phyloP scores from a whole-genome alignment of 768 basidiomycete genomes.

The Panaeolus papilionaceus region DNA sequence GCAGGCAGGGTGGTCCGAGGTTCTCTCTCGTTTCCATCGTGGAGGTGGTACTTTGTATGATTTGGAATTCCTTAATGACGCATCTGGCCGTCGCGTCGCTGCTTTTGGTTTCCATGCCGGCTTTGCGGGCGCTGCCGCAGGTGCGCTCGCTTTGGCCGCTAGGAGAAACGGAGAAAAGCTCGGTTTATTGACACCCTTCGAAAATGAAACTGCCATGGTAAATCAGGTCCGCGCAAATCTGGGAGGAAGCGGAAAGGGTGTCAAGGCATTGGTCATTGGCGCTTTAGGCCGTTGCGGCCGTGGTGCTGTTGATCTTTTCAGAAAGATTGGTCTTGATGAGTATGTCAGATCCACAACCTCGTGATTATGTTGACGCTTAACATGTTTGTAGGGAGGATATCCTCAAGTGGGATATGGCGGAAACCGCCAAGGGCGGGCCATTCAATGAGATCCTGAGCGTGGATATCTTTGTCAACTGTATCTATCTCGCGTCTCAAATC shows the following conservation, averaged over 20 bases:
- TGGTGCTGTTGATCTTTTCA: conserved; percentile 94
- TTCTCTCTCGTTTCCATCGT: conserved; percentile 84
- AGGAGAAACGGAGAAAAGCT: conserved; percentile 65
- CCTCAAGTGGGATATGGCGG: conserved; percentile 96
- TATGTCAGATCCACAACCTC: conserved; percentile 47
- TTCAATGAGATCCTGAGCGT: conserved; percentile 95
- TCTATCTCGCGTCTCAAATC: conserved; percentile 89
- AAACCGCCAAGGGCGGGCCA: conserved; percentile 96
- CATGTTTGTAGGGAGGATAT: conserved; percentile 76
- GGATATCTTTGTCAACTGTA: conserved; percentile 99
- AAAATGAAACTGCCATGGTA: conserved; percentile 88
- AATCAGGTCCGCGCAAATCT: conserved; percentile 68
- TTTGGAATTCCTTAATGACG: conserved; percentile 93
- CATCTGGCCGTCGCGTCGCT: conserved; percentile 86
- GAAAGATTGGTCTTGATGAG: conserved; percentile 95
- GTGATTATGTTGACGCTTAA: conserved; percentile 21
- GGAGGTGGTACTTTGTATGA: conserved; percentile 92
- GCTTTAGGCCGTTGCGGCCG: conserved; percentile 94
- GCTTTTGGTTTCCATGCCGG: conserved; percentile 99
- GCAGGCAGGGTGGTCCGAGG: conserved; percentile 90
- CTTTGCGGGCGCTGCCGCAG: conserved; percentile 96
- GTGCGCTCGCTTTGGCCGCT: conserved; percentile 80
- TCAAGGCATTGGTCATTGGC: conserved; percentile 93
- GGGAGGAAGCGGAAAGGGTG: conserved; percentile 70
- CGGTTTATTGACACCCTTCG: conserved; percentile 78